These are phyloP conservation scores for Tephrocybe sp. DNA, from an alignment of 768 basidiomycete species.

Conservation along the genomic window DNA sequence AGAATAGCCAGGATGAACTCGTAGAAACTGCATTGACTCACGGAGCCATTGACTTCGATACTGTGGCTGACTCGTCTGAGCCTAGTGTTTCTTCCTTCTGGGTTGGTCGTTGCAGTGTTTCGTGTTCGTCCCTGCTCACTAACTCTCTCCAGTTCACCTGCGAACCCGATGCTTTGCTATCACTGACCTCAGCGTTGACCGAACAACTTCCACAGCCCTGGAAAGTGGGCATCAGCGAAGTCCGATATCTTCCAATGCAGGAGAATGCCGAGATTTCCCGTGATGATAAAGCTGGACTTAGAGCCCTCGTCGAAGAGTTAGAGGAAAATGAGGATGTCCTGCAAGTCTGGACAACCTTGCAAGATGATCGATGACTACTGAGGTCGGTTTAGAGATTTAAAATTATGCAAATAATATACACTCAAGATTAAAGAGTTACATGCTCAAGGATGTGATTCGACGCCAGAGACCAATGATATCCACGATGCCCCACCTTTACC, in stretches of 20 bases:
- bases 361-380: slow-evolving; percentile 29
- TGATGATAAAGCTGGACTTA: slow-evolving; percentile 39
- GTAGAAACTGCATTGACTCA: slow-evolving; percentile 14
- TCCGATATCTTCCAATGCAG: slow-evolving; percentile 54
- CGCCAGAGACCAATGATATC: slow-evolving; percentile 9
- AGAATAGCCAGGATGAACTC: slow-evolving; percentile 32
- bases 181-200: slow-evolving; percentile 34
- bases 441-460: neutral
- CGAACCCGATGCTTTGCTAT: slow-evolving; percentile 36
- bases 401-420: neutral
- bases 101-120: neutral
- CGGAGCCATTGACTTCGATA: slow-evolving; percentile 22
- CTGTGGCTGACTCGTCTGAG: neutral
- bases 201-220: slow-evolving; percentile 20
- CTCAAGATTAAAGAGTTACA: neutral
- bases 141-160: slow-evolving; percentile 40
- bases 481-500: slow-evolving; percentile 10
- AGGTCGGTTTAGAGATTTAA: neutral
- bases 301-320: slow-evolving; percentile 46
- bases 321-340: slow-evolving; percentile 58
- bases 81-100: slow-evolving; percentile 5
- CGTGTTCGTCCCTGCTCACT: neutral
- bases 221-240: slow-evolving; percentile 28
- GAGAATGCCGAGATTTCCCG: slow-evolving; percentile 29
- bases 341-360: slow-evolving; percentile 55